These are phyloP conservation scores for Pseudisothecium myosuroides DNA, from an alignment of 225 moss, liverwort and hornwort genomes.

Conservation along the genomic window DNA sequence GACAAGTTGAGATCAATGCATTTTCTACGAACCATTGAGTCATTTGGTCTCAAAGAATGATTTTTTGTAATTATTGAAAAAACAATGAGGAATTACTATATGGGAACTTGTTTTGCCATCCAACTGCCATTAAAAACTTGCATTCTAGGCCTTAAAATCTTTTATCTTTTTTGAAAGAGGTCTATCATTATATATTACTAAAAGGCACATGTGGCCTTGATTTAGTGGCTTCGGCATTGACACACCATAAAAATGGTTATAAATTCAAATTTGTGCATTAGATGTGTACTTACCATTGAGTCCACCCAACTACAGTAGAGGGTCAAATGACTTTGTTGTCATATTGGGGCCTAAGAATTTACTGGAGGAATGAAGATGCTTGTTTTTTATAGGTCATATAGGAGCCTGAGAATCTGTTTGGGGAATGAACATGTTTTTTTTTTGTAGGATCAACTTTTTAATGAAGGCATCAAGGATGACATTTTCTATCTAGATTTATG, in stretches of 20 bases:
- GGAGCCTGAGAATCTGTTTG: accelerated
- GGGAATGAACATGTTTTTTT: background rate
- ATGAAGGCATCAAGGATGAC: background rate
- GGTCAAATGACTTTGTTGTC: accelerated
- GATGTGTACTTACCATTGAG: accelerated
- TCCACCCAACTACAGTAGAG: background rate
- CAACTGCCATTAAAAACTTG: accelerated
- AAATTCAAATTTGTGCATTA: accelerated
- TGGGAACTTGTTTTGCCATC: background rate
- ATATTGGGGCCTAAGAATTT: background rate
- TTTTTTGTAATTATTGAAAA: background rate
- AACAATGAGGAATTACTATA: background rate
- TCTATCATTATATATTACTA: background rate
- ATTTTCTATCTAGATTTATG: background rate
- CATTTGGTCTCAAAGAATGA: background rate
- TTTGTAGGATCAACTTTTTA: background rate
- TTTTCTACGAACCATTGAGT: background rate
- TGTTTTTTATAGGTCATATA: background rate
- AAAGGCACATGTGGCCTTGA: accelerated
- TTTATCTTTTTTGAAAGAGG: background rate
- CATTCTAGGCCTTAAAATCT: background rate
- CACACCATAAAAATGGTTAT: accelerated
- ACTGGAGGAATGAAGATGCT: accelerated
- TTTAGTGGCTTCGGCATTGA: background rate
- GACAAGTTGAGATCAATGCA: background rate